Conservation (phyloP, 1,284 basidiomycete species). For the Puccinia horiana region DNA sequence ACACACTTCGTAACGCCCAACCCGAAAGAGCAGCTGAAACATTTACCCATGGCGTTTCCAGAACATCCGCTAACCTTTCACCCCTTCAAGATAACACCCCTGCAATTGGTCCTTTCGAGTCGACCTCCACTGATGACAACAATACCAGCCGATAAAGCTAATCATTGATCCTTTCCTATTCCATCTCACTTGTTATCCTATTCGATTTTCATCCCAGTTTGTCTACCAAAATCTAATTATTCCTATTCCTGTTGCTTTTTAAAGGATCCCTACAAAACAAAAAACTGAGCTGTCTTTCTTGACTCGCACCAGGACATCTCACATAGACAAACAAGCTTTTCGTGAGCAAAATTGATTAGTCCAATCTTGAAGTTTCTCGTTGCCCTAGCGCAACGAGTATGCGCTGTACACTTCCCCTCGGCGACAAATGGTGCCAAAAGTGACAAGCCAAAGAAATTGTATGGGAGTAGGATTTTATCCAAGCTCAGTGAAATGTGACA, state of each 20-base stretch:
- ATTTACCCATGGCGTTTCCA: not conserved
- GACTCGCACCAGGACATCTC: no score
- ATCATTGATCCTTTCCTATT: not conserved
- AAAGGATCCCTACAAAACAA: not conserved
- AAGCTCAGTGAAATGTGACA: no score
- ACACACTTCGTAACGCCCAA: not conserved
- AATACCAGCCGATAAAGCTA: not conserved
- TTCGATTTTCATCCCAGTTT: not conserved
- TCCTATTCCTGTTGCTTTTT: not conserved
- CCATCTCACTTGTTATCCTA: not conserved
- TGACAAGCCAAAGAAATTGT: no score
- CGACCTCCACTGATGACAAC: not conserved
- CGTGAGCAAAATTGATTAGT: not conserved
- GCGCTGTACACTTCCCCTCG: no score
- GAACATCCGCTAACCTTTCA: not conserved
- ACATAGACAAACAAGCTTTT: no score
- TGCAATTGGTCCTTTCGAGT: not conserved
- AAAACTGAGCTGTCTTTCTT: no score
- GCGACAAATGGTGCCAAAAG: no score
- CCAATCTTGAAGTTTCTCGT: no score
- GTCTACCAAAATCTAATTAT: not conserved
- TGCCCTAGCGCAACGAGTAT: no score
- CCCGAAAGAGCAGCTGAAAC: not conserved
- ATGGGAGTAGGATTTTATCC: no score
- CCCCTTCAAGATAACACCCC: not conserved